phyloP scores from a whole-genome alignment of 768 basidiomycete genomes.

The Arthromyces matolae region DNA sequence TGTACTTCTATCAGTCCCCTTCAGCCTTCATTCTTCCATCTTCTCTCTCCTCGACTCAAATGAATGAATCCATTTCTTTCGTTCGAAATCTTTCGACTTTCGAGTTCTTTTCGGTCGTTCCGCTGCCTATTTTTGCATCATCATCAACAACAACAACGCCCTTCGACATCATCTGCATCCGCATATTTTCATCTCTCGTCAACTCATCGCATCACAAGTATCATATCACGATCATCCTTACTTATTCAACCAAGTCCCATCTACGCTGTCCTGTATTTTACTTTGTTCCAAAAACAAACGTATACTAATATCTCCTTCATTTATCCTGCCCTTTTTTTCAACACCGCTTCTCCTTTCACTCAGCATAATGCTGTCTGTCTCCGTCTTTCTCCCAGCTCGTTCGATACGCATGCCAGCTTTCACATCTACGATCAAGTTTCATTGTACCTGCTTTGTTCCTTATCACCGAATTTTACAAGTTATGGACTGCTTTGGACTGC shows the following conservation, averaged over 20 bases:
- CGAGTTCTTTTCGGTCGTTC: background rate
- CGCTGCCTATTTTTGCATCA: background rate
- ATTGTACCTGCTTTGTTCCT: too few species aligned
- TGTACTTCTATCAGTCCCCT: slow-evolving; percentile 30
- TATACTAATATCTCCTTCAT: slow-evolving; percentile 3
- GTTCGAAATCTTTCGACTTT: background rate
- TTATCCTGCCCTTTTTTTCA: background rate
- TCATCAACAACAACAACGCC: too few species aligned
- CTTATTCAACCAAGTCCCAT: background rate
- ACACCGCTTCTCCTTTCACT: background rate
- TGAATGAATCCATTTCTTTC: background rate
- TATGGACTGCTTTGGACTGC: slow-evolving; percentile 4
- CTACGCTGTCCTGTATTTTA: slow-evolving; percentile 1
- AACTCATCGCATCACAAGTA: slow-evolving; percentile 1
- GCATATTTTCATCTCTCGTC: background rate
- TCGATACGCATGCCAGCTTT: slow-evolving; percentile 7
- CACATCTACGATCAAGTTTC: too few species aligned
- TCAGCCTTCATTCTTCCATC: slow-evolving; percentile 2
- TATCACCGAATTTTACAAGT: background rate
- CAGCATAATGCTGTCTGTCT: slow-evolving; percentile 5
- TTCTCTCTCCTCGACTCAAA: slow-evolving; percentile 1
- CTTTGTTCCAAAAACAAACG: too few species aligned
- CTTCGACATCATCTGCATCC: background rate
- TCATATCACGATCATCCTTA: background rate
- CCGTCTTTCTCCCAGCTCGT: slow-evolving; percentile 7